A percentile compares a stretch with the other conserved stretches of the same genome.
Conservation (phyloP, 495 filamentous ascomycete genomes). For the Cudoniella acicularis region DNA sequence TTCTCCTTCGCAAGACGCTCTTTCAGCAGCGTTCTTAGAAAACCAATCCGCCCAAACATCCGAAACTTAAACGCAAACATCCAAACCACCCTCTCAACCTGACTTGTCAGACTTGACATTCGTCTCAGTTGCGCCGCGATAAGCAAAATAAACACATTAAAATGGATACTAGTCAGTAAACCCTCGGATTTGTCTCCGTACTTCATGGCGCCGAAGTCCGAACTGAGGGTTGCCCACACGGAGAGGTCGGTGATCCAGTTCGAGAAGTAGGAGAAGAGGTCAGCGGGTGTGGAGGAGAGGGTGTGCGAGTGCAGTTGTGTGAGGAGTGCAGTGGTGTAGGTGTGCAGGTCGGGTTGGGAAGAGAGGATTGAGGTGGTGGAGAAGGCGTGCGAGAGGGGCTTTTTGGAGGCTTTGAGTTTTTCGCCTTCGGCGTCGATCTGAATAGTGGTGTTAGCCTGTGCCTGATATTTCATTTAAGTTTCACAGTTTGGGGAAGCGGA, state of each 20-base stretch:
- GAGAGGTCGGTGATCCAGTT: not conserved
- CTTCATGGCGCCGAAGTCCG: not conserved
- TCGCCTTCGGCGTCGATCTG: not conserved
- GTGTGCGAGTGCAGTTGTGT: not conserved
- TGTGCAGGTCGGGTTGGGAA: not conserved
- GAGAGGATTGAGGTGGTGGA: not conserved
- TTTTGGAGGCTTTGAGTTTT: not conserved
- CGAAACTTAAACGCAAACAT: not conserved
- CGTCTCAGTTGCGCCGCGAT: not conserved
- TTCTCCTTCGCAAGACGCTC: not conserved
- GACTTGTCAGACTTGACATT: not conserved
- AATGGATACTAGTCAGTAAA: not conserved
- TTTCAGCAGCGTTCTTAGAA: not conserved
- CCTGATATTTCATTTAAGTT: too few relatives aligned
- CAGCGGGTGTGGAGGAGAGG: not conserved
- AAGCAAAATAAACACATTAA: not conserved
- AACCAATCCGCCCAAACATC: not conserved
- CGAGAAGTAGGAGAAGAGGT: not conserved
- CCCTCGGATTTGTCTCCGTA: not conserved
- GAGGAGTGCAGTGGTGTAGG: not conserved
- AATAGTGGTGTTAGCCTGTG: not conserved
- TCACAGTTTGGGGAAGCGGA: too few relatives aligned
- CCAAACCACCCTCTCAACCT: not conserved
- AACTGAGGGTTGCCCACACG: not conserved
- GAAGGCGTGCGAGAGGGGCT: not conserved